Evolutionary conservation across 257 asterid species (phyloP).

Genomic region (Marsdenia floribunda): DNA sequence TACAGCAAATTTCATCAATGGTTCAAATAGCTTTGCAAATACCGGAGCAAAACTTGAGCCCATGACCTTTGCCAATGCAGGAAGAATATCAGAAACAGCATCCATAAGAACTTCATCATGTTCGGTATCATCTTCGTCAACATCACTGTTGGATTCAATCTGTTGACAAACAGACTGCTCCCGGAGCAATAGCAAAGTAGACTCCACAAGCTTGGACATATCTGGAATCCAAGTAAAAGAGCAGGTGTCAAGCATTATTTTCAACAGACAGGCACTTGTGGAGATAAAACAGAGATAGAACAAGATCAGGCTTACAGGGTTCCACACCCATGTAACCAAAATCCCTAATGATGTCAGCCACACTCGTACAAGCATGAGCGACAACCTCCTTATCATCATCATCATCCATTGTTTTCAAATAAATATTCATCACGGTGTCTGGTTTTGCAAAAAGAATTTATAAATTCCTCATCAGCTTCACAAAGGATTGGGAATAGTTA

Average conservation of each 20-base stretch:
- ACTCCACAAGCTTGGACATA: slow-evolving; percentile 63
- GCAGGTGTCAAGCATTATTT: slow-evolving; percentile 13
- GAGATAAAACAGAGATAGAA: slow-evolving; percentile 7
- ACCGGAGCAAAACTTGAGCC: slow-evolving; percentile 85
- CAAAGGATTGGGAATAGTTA: background rate
- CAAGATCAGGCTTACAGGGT: slow-evolving; percentile 61
- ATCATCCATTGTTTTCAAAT: slow-evolving; percentile 74
- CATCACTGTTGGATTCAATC: slow-evolving; percentile 74
- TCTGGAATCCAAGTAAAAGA: slow-evolving; percentile 36
- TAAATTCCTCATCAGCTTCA: background rate
- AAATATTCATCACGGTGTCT: slow-evolving; percentile 81
- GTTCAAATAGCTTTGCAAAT: slow-evolving; percentile 68
- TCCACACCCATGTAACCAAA: slow-evolving; percentile 81
- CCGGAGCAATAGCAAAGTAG: slow-evolving; percentile 65
- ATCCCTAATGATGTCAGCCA: slow-evolving; percentile 79
- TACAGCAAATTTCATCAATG: slow-evolving; percentile 89
- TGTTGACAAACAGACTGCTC: slow-evolving; percentile 87
- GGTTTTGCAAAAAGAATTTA: slow-evolving; percentile 18
- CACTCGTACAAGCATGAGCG: slow-evolving; percentile 89
- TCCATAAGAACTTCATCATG: slow-evolving; percentile 99
- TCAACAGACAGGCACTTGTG: slow-evolving; percentile 12
- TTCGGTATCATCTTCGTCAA: slow-evolving; percentile 75
- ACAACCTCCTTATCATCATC: slow-evolving; percentile 98
- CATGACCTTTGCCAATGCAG: slow-evolving; percentile 91
- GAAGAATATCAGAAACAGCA: slow-evolving; percentile 98